Base-by-base conservation (phyloP, 1,284 basidiomycete genomes). In the Kwoniella shivajii region DNA sequence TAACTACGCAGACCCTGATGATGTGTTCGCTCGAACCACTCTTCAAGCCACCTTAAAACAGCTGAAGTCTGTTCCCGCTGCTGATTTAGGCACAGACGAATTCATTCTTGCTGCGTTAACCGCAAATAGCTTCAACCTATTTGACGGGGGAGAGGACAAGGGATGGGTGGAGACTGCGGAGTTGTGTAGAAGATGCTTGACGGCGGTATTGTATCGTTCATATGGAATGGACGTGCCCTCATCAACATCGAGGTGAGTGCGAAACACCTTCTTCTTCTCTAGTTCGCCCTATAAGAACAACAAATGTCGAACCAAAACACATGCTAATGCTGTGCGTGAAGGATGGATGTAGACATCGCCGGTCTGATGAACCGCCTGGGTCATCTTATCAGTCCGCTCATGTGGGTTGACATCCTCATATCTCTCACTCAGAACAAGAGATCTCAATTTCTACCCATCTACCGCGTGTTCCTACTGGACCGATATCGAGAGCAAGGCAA, bases 351-450 rank as follows among this genome's bases (percentile, higher is more conserved):
- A 10, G 37, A 36, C 16, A 45, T 53, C 7, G 37, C 51, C 0
- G 50, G 34, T 4, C 26, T 51, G 16, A 36, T 36, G 20, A 34
- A 49, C 7, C 36, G 46, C 9, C 20, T 42, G 30, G 38, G 51
- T 13, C 43, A 56, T 24, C 46, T 90, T 64, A 82, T 89, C 74
- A 88, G 88, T 73, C 88, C 88, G 18, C 84, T 87, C 29, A 85
- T 90, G 60, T 90, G 89, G 89, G 90, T 90, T 69, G 89, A 91
- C 73, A 88, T 90, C 37, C 81, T 90, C 41, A 87, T 86, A 5
- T 84, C 86, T 1, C 82, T 88, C 44, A 88, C 88, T 6, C 84
- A 84, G 24, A 79, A 82, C 60, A 67, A 81, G 59, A 67, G 77
- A 3, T 88, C 89, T 6, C 75, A 79, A 44, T 85, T 89, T 72